Conservation (phyloP, 495 filamentous ascomycete genomes). For the Xylaria acuta region DNA sequence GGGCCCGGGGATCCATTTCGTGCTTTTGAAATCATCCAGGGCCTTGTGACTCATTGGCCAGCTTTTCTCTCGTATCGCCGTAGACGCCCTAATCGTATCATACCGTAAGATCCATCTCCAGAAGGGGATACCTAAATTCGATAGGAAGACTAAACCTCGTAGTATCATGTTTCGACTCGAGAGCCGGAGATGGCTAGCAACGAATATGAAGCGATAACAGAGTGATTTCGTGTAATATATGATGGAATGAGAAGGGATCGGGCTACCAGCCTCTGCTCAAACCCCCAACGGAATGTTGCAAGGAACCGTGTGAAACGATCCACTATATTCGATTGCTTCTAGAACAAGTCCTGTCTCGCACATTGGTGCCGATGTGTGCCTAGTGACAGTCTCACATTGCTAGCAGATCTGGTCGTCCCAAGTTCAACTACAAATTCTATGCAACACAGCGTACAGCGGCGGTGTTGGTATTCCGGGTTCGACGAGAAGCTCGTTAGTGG, state of each 20-base stretch:
- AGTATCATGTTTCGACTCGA: not conserved
- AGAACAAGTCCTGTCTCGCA: not conserved
- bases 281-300: not conserved
- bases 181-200: not conserved
- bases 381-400: not conserved
- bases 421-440: not conserved
- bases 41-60: too few species aligned
- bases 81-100: not conserved
- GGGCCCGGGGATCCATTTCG: too few species aligned
- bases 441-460: not conserved
- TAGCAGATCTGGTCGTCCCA: not conserved
- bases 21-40: not conserved
- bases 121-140: not conserved
- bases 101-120: not conserved
- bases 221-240: not conserved
- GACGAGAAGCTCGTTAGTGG: not conserved
- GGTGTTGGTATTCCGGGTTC: not conserved
- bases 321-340: not conserved
- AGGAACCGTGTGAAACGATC: not conserved
- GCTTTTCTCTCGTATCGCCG: not conserved
- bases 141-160: not conserved
- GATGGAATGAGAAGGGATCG: not conserved
- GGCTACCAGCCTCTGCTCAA: too few species aligned
- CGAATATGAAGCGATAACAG: not conserved
- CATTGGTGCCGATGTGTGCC: not conserved